Conservation (phyloP, 495 filamentous ascomycete genomes). For the Aspergillus incahuasiensis region DNA sequence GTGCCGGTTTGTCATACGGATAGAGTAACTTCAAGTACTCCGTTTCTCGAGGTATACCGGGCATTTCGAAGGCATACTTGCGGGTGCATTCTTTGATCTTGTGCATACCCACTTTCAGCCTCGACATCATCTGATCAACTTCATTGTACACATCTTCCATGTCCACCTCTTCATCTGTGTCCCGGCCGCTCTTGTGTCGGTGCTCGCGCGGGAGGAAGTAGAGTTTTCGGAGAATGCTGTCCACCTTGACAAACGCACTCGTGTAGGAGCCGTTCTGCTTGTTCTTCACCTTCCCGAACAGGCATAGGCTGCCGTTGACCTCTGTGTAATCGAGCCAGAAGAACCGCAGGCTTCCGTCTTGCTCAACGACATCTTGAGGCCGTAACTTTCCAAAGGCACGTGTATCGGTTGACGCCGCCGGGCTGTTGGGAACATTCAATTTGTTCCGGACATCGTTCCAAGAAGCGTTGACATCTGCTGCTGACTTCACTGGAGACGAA, state of each 20-base stretch:
- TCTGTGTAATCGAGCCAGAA: conserved; percentile 98
- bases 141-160: conserved; percentile 90
- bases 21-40: conserved; percentile 94
- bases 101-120: conserved; percentile 75
- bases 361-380: conserved; percentile 75
- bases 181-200: conserved; percentile 56
- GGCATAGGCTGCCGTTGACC: conserved; percentile 82
- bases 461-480: conserved; percentile 64
- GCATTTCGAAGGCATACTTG: conserved; percentile 94
- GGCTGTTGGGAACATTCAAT: conserved; percentile 76
- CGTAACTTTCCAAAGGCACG: conserved; percentile 70
- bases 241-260: conserved; percentile 93
- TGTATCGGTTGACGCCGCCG: conserved; percentile 54
- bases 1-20: conserved; percentile 71
- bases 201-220: conserved; percentile 85
- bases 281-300: conserved; percentile 95
- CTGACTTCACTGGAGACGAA: conserved; percentile 68
- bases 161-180: conserved; percentile 73
- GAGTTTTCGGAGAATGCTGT: conserved; percentile 89
- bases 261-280: conserved; percentile 73
- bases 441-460: conserved; percentile 88
- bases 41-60: conserved; percentile 77
- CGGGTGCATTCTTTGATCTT: conserved; percentile 87
- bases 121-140: conserved; percentile 79
- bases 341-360: conserved; percentile 85